phyloP scores from a whole-genome alignment of 495 filamentous ascomycete species.

The Aspergillus ellipticus region DNA sequence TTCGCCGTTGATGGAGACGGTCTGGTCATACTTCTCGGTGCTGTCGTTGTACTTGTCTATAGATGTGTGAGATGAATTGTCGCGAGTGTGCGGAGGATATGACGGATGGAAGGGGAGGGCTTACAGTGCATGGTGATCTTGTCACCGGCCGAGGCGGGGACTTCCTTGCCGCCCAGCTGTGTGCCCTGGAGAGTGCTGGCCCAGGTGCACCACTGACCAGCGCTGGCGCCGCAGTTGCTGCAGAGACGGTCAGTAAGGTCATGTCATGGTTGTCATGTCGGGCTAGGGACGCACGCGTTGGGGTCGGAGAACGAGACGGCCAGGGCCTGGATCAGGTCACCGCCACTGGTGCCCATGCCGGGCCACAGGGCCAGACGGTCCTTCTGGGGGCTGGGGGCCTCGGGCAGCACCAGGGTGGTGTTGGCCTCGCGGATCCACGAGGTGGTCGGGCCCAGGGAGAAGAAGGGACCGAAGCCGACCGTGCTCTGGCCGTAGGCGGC shows the following conservation, averaged over 20 bases:
- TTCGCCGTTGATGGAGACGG: slow-evolving; percentile 32
- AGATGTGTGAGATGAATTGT: not conserved
- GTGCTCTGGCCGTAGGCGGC: slow-evolving; percentile 16
- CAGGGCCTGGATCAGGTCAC: slow-evolving; percentile 36
- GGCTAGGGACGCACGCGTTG: slow-evolving; percentile 12
- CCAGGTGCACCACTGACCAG: slow-evolving; percentile 35
- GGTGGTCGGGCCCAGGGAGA: slow-evolving; percentile 31
- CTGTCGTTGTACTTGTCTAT: slow-evolving; percentile 35
- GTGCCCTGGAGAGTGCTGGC: slow-evolving; percentile 29
- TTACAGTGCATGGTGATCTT: slow-evolving; percentile 24
- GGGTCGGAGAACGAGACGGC: slow-evolving; percentile 31
- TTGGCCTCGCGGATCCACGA: slow-evolving; percentile 34
- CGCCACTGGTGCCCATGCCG: slow-evolving; percentile 36
- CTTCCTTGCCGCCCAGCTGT: slow-evolving; percentile 20
- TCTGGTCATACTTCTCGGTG: slow-evolving; percentile 35
- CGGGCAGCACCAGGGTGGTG: slow-evolving; percentile 31
- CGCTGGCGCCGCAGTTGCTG: slow-evolving; percentile 30
- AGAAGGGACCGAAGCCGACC: slow-evolving; percentile 30
- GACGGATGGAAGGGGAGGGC: not conserved
- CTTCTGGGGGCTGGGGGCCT: slow-evolving; percentile 23
- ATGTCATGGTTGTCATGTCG: not conserved
- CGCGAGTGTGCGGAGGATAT: too few relatives aligned
- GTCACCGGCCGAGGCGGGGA: slow-evolving; percentile 21
- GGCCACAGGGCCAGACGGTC: slow-evolving; percentile 35
- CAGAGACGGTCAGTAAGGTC: too few relatives aligned